Percentiles rank a stretch among this genome's conserved stretches.
phyloP scores from a whole-genome alignment of 176 grass and related monocot genomes.

The Raddia distichophylla region DNA sequence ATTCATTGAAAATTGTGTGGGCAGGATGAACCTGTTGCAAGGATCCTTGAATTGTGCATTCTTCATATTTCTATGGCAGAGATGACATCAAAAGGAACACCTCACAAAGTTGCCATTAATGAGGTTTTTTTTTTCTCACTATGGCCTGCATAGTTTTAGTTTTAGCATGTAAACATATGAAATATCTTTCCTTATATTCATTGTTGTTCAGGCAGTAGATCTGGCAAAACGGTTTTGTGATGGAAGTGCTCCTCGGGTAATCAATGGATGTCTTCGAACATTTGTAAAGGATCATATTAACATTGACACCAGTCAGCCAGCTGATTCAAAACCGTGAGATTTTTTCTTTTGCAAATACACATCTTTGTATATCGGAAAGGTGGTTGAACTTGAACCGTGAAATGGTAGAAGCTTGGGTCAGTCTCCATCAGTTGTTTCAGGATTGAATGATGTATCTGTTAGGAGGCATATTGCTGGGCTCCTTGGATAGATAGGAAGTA shows the following conservation, averaged over 20 bases:
- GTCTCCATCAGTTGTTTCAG: not conserved
- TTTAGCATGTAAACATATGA: not conserved
- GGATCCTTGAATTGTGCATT: conserved; percentile 94
- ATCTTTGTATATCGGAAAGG: not conserved
- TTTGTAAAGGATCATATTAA: conserved; percentile 64
- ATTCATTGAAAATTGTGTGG: conserved; percentile 3
- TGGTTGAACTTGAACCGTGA: not conserved
- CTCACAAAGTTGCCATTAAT: conserved; percentile 92
- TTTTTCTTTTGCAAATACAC: conserved; percentile 21
- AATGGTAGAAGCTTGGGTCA: not conserved
- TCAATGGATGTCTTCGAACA: conserved; percentile 94
- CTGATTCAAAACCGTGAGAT: conserved; percentile 43
- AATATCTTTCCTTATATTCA: not conserved
- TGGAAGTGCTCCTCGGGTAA: conserved; percentile 75
- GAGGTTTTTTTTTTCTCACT: conserved; percentile 54
- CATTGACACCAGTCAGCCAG: conserved; percentile 22
- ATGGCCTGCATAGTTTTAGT: not conserved
- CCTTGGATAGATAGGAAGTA: not conserved
- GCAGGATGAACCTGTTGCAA: conserved; percentile 83
- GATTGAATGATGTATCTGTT: conserved; percentile 16
- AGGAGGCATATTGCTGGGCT: not conserved
- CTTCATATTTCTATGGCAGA: conserved; percentile 99
- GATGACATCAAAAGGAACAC: conserved; percentile 80
- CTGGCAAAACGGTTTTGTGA: conserved; percentile 95
- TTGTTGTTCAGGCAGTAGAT: conserved; percentile 78